Evolutionary conservation across 768 basidiomycete species (phyloP).

Genomic region (Amanita fuliginea): DNA sequence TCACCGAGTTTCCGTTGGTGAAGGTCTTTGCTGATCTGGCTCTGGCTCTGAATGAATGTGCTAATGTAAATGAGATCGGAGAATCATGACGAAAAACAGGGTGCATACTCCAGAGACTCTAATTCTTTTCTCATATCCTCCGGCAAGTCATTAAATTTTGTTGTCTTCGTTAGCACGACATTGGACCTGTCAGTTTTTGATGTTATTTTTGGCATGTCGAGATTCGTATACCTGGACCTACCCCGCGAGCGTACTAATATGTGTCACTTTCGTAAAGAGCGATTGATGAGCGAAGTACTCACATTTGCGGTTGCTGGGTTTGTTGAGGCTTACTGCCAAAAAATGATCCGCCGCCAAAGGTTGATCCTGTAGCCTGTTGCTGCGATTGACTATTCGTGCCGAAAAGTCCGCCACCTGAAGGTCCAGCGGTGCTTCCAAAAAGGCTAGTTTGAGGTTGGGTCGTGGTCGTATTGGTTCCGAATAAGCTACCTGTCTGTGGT

Average conservation of each 20-base stretch:
- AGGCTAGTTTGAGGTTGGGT: constrained; percentile 5
- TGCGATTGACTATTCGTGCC: constrained; percentile 15
- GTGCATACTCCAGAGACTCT: constrained; percentile 60
- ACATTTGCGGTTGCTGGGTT: constrained; percentile 19
- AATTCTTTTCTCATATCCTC: constrained; percentile 54
- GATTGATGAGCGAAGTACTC: neutral
- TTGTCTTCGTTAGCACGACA: constrained; percentile 24
- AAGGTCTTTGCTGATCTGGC: constrained; percentile 73
- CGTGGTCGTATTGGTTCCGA: constrained; percentile 1
- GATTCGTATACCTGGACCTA: neutral
- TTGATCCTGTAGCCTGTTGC: constrained; percentile 20
- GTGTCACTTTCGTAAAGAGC: neutral
- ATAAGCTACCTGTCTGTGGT: neutral
- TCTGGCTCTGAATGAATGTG: constrained; percentile 61
- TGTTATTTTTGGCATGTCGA: neutral
- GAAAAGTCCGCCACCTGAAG: constrained; percentile 10
- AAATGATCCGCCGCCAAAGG: constrained; percentile 15
- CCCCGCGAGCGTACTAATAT: neutral
- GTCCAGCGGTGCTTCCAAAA: constrained; percentile 11
- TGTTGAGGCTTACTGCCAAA: constrained; percentile 22
- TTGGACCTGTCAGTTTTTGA: neutral
- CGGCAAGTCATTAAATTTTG: constrained; percentile 78
- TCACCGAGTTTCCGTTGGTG: constrained; percentile 68
- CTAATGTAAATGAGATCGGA: constrained; percentile 21
- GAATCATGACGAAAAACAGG: neutral